Evolutionary conservation across 257 asterid species (phyloP).

Genomic region (Rehmannia glutinosa): DNA sequence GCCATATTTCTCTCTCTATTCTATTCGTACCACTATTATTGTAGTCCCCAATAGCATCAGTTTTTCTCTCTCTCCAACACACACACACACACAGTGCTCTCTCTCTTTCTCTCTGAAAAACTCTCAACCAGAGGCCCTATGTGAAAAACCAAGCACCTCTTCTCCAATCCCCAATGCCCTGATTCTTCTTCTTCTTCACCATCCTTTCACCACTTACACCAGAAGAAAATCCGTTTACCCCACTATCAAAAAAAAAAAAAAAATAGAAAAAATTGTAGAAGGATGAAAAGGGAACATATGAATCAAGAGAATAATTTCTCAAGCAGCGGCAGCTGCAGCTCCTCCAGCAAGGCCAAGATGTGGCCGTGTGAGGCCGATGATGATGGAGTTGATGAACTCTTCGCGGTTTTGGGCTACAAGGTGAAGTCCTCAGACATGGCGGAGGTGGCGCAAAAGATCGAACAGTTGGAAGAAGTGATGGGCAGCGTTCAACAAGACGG

Average conservation of each 20-base stretch:
- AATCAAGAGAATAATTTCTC: constrained; percentile 16
- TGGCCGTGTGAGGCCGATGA: constrained; percentile 31
- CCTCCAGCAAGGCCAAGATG: constrained; percentile 34
- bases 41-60: constrained; percentile 23
- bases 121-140: constrained; percentile 17
- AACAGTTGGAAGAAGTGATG: constrained; percentile 46
- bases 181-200: not conserved
- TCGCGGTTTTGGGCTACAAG: constrained; percentile 53
- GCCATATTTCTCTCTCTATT: constrained; percentile 10
- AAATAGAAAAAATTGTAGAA: not conserved
- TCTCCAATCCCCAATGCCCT: constrained; percentile 24
- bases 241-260: not conserved
- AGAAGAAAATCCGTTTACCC: too few relatives aligned
- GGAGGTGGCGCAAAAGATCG: constrained; percentile 51
- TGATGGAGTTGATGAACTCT: constrained; percentile 47
- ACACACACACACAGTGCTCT: constrained; percentile 5
- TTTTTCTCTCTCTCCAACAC: constrained; percentile 13
- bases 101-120: constrained; percentile 9
- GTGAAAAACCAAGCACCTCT: constrained; percentile 18
- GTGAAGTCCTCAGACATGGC: constrained; percentile 51
- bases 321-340: constrained; percentile 16
- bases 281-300: constrained; percentile 21
- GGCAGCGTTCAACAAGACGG: constrained; percentile 36
- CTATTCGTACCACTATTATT: constrained; percentile 15
- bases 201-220: not conserved